Evolutionary conservation across 2,329 filamentous ascomycete genomes (phyloP).

Genomic region (Trichoderma asperellum): DNA sequence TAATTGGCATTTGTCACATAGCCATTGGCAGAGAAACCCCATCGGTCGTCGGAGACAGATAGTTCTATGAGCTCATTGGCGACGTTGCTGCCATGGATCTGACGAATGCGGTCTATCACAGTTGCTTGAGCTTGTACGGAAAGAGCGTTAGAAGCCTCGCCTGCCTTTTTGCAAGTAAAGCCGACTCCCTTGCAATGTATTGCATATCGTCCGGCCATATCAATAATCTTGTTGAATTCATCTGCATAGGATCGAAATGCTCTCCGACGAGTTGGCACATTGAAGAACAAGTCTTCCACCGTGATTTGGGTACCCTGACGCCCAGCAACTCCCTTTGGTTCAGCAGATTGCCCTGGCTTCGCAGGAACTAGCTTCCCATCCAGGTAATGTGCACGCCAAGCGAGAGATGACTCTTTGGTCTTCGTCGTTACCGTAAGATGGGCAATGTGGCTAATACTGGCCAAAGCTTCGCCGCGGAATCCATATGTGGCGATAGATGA

Average conservation of each 20-base stretch:
- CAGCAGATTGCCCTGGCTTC: conserved; percentile 84
- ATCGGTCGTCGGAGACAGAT: conserved; percentile 70
- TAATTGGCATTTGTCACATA: conserved; percentile 94
- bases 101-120: conserved; percentile 81
- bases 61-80: conserved; percentile 88
- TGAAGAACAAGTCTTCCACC: conserved; percentile 97
- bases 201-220: conserved; percentile 90
- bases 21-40: conserved; percentile 82
- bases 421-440: conserved; percentile 95
- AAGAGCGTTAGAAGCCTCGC: conserved; percentile 81
- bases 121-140: conserved; percentile 75
- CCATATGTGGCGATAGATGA: conserved; percentile 91
- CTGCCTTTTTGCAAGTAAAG: conserved; percentile 96
- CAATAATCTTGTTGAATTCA: conserved; percentile 97
- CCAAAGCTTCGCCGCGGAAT: conserved; percentile 94
- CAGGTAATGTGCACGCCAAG: conserved; percentile 87
- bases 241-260: conserved; percentile 92
- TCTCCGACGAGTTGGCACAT: conserved; percentile 81
- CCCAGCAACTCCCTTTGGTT: conserved; percentile 86
- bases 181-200: conserved; percentile 89
- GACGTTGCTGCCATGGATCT: conserved; percentile 81
- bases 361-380: conserved; percentile 78
- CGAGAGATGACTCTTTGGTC: conserved; percentile 83
- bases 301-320: conserved; percentile 91
- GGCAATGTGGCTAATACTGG: conserved; percentile 97